A percentile compares a stretch with the other conserved stretches of the same genome.
Evolutionary conservation across 495 filamentous ascomycete genomes (phyloP).

Genomic region (Penicillium waksmanii): DNA sequence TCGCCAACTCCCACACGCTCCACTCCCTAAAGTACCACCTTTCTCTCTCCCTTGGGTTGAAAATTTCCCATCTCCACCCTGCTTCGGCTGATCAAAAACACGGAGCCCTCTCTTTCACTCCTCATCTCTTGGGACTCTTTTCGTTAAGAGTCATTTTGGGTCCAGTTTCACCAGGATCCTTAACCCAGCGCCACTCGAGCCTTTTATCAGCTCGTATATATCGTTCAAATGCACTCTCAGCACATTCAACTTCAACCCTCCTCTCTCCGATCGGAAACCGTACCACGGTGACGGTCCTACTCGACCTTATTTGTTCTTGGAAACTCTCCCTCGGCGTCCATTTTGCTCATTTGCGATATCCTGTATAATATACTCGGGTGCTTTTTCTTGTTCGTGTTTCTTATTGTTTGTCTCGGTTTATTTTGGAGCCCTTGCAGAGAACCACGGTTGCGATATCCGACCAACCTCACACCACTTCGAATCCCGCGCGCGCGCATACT

Average conservation of each 20-base stretch:
- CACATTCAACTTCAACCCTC: constrained; percentile 45
- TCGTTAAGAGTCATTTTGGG: constrained; percentile 1
- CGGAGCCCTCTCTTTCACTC: constrained; percentile 4
- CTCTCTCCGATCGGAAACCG: constrained; percentile 49
- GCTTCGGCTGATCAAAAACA: constrained; percentile 17
- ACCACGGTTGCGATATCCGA: constrained; percentile 5
- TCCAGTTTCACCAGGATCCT: constrained; percentile 7
- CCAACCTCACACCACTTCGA: background rate
- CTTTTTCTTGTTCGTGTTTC: constrained; percentile 32
- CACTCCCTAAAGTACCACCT: constrained; percentile 16
- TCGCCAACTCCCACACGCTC: constrained; percentile 9
- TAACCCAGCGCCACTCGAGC: constrained; percentile 10
- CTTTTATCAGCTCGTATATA: constrained; percentile 27
- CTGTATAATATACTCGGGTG: constrained; percentile 54
- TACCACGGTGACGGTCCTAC: constrained; percentile 51
- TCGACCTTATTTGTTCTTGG: constrained; percentile 26
- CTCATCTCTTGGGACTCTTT: constrained; percentile 12
- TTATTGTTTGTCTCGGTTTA: constrained; percentile 22
- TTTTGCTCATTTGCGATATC: constrained; percentile 48
- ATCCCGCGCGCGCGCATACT: background rate
- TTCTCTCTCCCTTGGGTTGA: constrained; percentile 25
- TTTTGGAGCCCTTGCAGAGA: constrained; percentile 22
- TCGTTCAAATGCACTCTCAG: constrained; percentile 56
- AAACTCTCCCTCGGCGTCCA: constrained; percentile 39
- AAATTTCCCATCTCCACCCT: constrained; percentile 30